A percentile compares a stretch with the other conserved stretches of the same genome.
phyloP scores from a whole-genome alignment of 495 filamentous ascomycete species.

The Aspergillus egyptiacus region DNA sequence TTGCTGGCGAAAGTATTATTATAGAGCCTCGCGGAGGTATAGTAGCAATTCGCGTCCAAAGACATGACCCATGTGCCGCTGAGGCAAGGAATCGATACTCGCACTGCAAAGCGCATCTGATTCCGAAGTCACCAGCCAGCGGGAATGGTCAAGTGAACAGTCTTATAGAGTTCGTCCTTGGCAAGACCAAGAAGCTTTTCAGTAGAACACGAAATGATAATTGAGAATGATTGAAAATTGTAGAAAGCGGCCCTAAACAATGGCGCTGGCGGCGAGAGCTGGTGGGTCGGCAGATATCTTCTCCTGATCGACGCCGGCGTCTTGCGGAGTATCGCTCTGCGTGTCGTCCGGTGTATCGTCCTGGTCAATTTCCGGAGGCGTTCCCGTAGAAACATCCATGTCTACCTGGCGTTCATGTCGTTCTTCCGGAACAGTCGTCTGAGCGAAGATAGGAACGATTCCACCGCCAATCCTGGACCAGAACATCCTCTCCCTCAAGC shows the following conservation, averaged over 20 bases:
- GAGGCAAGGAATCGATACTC: not conserved
- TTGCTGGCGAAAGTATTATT: not conserved
- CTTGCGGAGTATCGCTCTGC: too few species aligned
- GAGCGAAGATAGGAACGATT: conserved; percentile 61
- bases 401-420: not conserved
- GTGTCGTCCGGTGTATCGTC: too few species aligned
- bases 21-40: not conserved
- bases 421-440: conserved; percentile 12
- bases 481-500: conserved; percentile 88
- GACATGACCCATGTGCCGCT: not conserved
- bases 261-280: not conserved
- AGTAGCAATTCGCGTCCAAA: not conserved
- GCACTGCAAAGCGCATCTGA: not conserved
- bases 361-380: not conserved
- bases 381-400: not conserved
- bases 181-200: too few species aligned
- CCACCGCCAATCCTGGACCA: conserved; percentile 89
- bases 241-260: not conserved
- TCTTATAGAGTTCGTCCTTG: too few species aligned
- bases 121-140: not conserved
- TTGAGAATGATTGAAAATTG: too few species aligned
- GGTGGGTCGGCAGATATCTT: not conserved
- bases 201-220: not conserved
- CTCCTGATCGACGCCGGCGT: not conserved
- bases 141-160: not conserved